Evolutionary conservation across 2,329 filamentous ascomycete genomes (phyloP).

Genomic region (Ceratocystis huliohia): DNA sequence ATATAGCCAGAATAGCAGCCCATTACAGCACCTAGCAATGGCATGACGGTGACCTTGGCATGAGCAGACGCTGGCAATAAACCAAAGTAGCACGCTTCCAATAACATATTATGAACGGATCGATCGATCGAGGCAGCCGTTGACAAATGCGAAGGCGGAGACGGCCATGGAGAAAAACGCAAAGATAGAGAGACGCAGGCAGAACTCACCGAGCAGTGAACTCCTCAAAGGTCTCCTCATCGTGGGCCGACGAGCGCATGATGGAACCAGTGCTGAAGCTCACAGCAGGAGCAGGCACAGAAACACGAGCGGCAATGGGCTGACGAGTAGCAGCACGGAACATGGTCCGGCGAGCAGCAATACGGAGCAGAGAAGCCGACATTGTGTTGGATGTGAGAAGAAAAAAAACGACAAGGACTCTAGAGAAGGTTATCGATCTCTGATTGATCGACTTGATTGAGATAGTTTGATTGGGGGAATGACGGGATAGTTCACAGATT

Average conservation of each 20-base stretch:
- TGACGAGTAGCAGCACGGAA: constrained; percentile 49
- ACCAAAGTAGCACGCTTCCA: background rate
- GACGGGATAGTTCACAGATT: constrained; percentile 8
- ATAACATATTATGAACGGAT: background rate
- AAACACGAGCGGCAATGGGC: constrained; percentile 44
- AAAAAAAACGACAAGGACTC: constrained; percentile 24
- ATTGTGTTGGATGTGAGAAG: constrained; percentile 31
- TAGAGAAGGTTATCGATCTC: constrained; percentile 23
- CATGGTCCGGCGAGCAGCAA: constrained; percentile 54
- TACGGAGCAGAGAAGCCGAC: constrained; percentile 57
- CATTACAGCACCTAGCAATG: background rate
- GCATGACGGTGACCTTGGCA: background rate
- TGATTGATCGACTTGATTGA: constrained; percentile 13
- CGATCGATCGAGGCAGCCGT: background rate
- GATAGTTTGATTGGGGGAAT: constrained; percentile 10
- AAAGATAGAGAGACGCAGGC: background rate
- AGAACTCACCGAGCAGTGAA: constrained; percentile 73
- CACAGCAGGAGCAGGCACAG: constrained; percentile 37
- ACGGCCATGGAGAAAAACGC: background rate
- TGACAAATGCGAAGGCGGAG: background rate
- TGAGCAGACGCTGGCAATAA: background rate
- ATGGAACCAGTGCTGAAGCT: constrained; percentile 48
- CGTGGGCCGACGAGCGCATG: constrained; percentile 48
- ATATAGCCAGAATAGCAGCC: background rate
- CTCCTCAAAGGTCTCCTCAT: constrained; percentile 97